Percentiles rank a stretch among this genome's conserved stretches.
These are phyloP conservation scores for Blastomyces emzantsi DNA, from an alignment of 2,329 filamentous ascomycete species.

Conservation along the genomic window DNA sequence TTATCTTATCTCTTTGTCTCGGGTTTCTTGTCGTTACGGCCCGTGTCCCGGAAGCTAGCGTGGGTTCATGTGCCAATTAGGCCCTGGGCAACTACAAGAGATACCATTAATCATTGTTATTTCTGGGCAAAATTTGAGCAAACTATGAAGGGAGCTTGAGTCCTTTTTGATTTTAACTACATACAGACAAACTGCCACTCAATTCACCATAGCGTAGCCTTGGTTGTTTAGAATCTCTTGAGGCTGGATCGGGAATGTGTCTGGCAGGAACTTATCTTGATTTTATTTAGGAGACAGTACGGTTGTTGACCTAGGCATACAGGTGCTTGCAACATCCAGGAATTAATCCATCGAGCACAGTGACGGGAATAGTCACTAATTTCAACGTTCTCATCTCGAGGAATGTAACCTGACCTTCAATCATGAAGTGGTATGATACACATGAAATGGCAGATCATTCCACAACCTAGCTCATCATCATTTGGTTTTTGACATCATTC, in stretches of 20 bases:
- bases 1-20: not conserved
- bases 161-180: no score
- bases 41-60: not conserved
- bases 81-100: not conserved
- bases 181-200: no score
- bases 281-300: no score
- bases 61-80: not conserved
- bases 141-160: no score
- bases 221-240: no score
- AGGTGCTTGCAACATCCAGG: not conserved
- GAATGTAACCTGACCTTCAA: not conserved
- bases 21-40: not conserved
- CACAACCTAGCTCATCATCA: not conserved
- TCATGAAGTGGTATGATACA: not conserved
- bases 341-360: not conserved
- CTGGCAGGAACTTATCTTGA: no score
- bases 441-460: not conserved
- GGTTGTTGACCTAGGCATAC: not conserved
- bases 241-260: no score
- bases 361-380: not conserved
- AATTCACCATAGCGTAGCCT: no score
- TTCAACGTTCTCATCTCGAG: not conserved
- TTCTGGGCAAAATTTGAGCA: no score
- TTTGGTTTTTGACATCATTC: not conserved
- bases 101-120: no score